Evolutionary conservation across 1,139 yeast genomes (phyloP).

Genomic region (Geotrichum cucujoidarum): DNA sequence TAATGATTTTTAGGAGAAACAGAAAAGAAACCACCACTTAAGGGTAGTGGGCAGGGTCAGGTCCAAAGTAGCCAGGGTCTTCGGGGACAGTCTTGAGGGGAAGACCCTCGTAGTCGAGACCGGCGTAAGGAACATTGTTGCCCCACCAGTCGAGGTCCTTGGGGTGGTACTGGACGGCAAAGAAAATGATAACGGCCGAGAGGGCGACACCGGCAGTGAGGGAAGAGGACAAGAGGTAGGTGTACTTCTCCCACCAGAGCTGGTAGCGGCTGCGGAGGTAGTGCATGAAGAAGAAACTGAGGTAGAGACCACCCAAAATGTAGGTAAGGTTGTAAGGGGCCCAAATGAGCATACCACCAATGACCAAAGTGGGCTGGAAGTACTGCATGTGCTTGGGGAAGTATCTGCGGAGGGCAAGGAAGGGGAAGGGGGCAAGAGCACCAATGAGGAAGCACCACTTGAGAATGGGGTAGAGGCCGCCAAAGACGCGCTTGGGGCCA

Average conservation of each 20-base stretch:
- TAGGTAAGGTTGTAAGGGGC: constrained; percentile 52
- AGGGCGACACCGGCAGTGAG: constrained; percentile 49
- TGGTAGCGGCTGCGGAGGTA: constrained; percentile 46
- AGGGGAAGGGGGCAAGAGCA: constrained; percentile 40
- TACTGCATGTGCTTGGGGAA: constrained; percentile 14
- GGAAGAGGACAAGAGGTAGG: constrained; percentile 54
- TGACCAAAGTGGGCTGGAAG: constrained; percentile 48
- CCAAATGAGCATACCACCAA: constrained; percentile 42
- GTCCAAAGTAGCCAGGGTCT: constrained; percentile 38
- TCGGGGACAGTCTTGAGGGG: constrained; percentile 8
- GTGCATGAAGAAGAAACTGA: constrained; percentile 50
- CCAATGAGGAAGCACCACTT: constrained; percentile 53
- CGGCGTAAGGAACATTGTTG: constrained; percentile 43
- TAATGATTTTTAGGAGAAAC: no score
- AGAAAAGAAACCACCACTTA: no score
- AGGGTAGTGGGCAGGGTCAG: constrained; percentile 16
- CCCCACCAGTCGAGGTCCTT: constrained; percentile 54
- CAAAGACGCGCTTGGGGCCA: constrained; percentile 54
- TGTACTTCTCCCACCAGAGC: constrained; percentile 62
- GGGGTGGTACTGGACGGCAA: constrained; percentile 33
- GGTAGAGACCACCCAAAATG: constrained; percentile 47
- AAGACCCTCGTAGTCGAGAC: constrained; percentile 41
- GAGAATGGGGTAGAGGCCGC: constrained; percentile 44
- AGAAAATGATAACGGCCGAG: constrained; percentile 44
- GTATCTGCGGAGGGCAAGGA: constrained; percentile 40